Evolutionary conservation across 1,284 basidiomycete species (phyloP).

Genomic region (Schizophyllum amplum): DNA sequence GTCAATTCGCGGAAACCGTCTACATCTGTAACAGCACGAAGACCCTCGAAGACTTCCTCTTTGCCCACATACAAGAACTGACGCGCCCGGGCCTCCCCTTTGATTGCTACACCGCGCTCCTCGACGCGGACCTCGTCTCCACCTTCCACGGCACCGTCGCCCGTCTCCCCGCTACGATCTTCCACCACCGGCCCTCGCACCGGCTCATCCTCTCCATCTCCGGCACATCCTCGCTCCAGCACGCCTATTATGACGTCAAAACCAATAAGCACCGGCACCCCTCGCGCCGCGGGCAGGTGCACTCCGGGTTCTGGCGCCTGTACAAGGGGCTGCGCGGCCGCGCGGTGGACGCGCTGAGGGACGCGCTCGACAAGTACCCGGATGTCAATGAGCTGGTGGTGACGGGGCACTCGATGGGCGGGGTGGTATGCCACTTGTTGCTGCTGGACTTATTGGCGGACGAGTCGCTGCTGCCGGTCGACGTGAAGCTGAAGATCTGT

Average conservation of each 20-base stretch:
- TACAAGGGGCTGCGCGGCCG: slow-evolving; percentile 32
- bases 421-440: slow-evolving; percentile 37
- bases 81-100: slow-evolving; percentile 35
- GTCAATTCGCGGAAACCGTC: slow-evolving; percentile 43
- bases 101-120: slow-evolving; percentile 35
- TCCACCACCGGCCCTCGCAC: slow-evolving; percentile 29
- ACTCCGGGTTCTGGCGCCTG: slow-evolving; percentile 45
- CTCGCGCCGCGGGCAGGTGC: slow-evolving; percentile 29
- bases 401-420: slow-evolving; percentile 47
- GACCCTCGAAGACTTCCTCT: slow-evolving; percentile 28
- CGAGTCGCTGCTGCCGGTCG: slow-evolving; percentile 16
- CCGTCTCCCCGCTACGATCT: slow-evolving; percentile 33
- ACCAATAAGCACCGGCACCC: slow-evolving; percentile 29
- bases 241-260: slow-evolving; percentile 37
- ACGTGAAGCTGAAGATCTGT: slow-evolving; percentile 29
- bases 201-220: slow-evolving; percentile 41
- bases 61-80: slow-evolving; percentile 31
- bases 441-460: slow-evolving; percentile 35
- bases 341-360: slow-evolving; percentile 23
- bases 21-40: slow-evolving; percentile 25
- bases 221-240: slow-evolving; percentile 33
- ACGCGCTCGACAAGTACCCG: slow-evolving; percentile 20
- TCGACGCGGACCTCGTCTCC: slow-evolving; percentile 24
- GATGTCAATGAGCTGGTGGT: slow-evolving; percentile 35
- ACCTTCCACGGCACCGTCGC: slow-evolving; percentile 32